Conservation (phyloP, 768 basidiomycete species). For the Lentinula raphanica region DNA sequence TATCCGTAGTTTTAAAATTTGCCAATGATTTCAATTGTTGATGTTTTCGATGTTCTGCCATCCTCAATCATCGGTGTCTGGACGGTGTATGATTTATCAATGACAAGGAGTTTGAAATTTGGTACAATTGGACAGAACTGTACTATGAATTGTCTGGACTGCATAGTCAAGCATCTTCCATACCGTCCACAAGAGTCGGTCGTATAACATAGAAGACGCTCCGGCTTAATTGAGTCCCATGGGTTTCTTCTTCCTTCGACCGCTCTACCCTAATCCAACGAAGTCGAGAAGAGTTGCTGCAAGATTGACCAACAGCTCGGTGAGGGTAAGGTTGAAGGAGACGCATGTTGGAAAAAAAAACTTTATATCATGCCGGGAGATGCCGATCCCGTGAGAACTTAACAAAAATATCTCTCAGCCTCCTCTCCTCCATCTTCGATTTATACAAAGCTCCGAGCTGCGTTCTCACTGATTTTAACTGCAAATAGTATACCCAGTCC, state of each 20-base stretch:
- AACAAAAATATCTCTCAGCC: neutral
- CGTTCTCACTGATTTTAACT: neutral
- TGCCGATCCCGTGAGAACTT: neutral
- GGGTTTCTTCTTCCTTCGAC: constrained; percentile 34
- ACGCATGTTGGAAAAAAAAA: neutral
- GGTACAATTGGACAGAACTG: no score
- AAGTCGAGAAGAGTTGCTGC: constrained; percentile 12
- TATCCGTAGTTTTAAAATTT: no score
- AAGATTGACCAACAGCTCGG: constrained; percentile 12
- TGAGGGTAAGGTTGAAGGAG: constrained; percentile 28
- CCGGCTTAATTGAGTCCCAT: constrained; percentile 77
- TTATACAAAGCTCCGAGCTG: neutral
- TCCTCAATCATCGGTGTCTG: no score
- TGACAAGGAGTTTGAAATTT: no score
- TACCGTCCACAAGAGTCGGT: constrained; percentile 33
- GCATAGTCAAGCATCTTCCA: constrained; percentile 73
- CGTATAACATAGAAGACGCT: constrained; percentile 45
- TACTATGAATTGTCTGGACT: constrained; percentile 43
- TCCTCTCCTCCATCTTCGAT: neutral
- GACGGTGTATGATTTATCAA: no score
- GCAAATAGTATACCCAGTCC: neutral
- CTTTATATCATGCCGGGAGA: neutral
- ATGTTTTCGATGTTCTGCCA: no score
- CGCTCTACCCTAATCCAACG: constrained; percentile 47
- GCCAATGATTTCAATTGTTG: no score